Base-by-base conservation (phyloP, 2,329 filamentous ascomycete species). In the Helotiales sp. region DNA sequence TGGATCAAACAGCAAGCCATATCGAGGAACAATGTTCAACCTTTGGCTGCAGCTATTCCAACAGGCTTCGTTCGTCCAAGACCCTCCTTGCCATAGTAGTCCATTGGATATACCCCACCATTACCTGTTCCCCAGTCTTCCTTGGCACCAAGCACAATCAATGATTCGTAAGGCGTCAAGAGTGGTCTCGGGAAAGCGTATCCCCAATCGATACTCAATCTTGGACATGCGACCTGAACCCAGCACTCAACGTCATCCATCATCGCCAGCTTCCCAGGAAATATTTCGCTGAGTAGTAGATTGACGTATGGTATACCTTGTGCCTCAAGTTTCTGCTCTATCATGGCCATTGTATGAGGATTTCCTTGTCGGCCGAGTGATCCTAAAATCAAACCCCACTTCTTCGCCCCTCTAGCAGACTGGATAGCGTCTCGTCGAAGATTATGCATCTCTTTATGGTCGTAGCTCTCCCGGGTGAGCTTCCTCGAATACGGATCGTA, bases 141-240 rank as follows among this genome's bases (percentile, higher is more conserved):
- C 63, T 82, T 84, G 61, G 86, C 86, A 2, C 89, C 92, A 48
- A 99, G 75, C n/a, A 91, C 90, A 31, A 99, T 87, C 58, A 98
- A 81, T 6, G 95, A 95, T 76, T 99, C 95, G 67, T 99, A 97
- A 1, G 95, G 93, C 52, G 93, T 98, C 70, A 99, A 74, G 58
- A 99, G 73, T 48, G 95, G 95, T 47, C 90, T 78, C 1, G 91
- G 84, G 71, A 99, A 99, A 0, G 95, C 95, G 76, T 98, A 98
- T 0, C 95, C 95, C 95, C 95, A 99, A 75, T 99, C 95, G 66
- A 99, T 99, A 73, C 93, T 98, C 71, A 99, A 71, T 50, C 95
- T 79, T n/a, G 95, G 95, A 75, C 95, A 99, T 5, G 95, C 95
- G 51, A 99, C 92, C 75, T 99, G 95, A 36, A 99, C 93, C 95